These are phyloP conservation scores for Knoxdaviesia proteae DNA, from an alignment of 2,329 filamentous ascomycete species.

Conservation along the genomic window DNA sequence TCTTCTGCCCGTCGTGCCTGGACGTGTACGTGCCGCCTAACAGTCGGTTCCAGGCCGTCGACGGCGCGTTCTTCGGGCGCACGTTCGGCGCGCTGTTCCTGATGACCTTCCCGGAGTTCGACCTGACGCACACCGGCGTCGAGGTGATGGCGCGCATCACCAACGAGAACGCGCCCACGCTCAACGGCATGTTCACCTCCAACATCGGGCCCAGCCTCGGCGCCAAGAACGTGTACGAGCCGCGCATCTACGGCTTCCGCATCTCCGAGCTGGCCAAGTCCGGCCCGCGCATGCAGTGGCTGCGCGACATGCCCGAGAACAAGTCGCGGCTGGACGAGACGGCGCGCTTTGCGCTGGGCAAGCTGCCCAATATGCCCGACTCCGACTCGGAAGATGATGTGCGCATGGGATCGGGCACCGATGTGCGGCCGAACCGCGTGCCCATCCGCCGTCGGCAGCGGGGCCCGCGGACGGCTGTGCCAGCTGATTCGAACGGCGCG, in stretches of 20 bases:
- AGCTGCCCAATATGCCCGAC: slow-evolving; percentile 14
- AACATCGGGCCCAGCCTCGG: slow-evolving; percentile 85
- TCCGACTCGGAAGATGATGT: slow-evolving; percentile 36
- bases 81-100: slow-evolving; percentile 96
- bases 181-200: slow-evolving; percentile 72
- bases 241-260: slow-evolving; percentile 88
- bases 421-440: no score
- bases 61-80: slow-evolving; percentile 93
- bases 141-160: slow-evolving; percentile 27
- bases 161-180: slow-evolving; percentile 26
- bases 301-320: slow-evolving; percentile 64
- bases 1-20: slow-evolving; percentile 91
- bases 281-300: slow-evolving; percentile 92
- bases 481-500: slow-evolving; percentile 1
- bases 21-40: slow-evolving; percentile 97
- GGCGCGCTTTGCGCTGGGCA: slow-evolving; percentile 23
- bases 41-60: slow-evolving; percentile 89
- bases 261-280: slow-evolving; percentile 79
- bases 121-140: slow-evolving; percentile 53
- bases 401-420: slow-evolving; percentile 1
- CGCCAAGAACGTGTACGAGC: slow-evolving; percentile 68
- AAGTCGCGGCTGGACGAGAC: slow-evolving; percentile 70
- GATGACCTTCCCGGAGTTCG: slow-evolving; percentile 93
- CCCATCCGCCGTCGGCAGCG: no score
- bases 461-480: not conserved